Evolutionary conservation across 148 eudicot genomes (phyloP).

Genomic region (Rhododendron griersonianum): DNA sequence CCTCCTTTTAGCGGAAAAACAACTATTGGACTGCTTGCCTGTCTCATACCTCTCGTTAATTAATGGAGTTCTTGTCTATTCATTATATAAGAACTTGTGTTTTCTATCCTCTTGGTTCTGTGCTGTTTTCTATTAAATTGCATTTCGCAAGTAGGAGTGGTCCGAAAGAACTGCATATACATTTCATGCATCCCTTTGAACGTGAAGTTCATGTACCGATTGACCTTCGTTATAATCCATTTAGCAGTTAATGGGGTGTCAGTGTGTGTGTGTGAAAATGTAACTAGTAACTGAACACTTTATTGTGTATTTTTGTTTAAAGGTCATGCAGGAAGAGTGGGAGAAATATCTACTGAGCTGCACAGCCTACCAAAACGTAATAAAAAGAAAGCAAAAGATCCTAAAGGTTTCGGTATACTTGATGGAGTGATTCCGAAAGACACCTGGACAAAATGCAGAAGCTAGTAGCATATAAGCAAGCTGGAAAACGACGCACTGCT

Average conservation of each 20-base stretch:
- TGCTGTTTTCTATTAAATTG: neutral
- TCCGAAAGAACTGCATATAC: neutral
- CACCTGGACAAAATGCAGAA: conserved; percentile 59
- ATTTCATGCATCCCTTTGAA: neutral
- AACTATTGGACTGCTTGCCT: neutral
- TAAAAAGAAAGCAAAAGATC: conserved; percentile 77
- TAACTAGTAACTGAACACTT: neutral
- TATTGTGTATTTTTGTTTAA: conserved; percentile 10
- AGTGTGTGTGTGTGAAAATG: neutral
- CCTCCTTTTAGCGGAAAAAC: neutral
- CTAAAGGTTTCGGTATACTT: conserved; percentile 90
- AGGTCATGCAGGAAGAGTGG: conserved; percentile 97
- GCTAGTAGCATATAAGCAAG: conserved; percentile 57
- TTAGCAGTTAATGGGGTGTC: neutral
- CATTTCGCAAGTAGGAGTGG: neutral
- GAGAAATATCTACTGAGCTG: conserved; percentile 84
- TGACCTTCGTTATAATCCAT: neutral
- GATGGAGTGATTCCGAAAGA: conserved; percentile 55
- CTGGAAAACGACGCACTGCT: conserved; percentile 79
- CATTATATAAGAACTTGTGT: neutral
- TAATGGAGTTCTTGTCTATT: neutral
- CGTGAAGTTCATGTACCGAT: neutral
- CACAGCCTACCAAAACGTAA: conserved; percentile 55
- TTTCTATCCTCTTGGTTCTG: neutral
- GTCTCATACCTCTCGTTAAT: neutral